Evolutionary conservation across 176 grass and related monocot genomes (phyloP).

Genomic region (Alloteropsis semialata): DNA sequence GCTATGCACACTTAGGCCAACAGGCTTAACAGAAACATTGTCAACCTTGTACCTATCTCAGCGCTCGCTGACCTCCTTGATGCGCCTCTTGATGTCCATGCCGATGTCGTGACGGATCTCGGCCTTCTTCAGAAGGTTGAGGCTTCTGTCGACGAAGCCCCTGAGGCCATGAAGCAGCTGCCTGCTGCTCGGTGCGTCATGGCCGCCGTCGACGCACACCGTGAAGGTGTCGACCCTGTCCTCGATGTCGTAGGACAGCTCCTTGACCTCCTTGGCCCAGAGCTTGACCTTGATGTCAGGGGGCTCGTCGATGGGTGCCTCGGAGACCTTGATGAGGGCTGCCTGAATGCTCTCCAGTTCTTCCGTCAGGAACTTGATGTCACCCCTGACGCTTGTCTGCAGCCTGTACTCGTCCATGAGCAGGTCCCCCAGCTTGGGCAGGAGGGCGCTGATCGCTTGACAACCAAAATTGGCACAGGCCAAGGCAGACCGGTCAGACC

Average conservation of each 20-base stretch:
- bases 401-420: background rate
- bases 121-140: background rate
- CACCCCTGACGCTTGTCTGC: background rate
- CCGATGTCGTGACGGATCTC: background rate
- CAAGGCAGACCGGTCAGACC: too few relatives aligned
- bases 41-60: background rate
- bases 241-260: conserved; percentile 15
- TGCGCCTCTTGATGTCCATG: background rate
- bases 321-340: background rate
- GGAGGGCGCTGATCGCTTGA: background rate
- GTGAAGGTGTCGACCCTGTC: background rate
- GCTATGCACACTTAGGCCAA: background rate
- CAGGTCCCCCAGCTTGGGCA: background rate
- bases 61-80: background rate
- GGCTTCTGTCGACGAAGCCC: background rate
- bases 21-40: background rate
- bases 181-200: background rate
- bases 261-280: background rate
- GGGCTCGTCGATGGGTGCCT: background rate
- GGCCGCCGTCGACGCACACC: background rate
- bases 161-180: background rate
- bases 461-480: too few relatives aligned
- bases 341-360: conserved; percentile 10
- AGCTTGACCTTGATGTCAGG: background rate
- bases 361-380: background rate